Evolutionary conservation across 2,329 filamentous ascomycete species (phyloP).

Genomic region (Ilyonectria mors-panacis): DNA sequence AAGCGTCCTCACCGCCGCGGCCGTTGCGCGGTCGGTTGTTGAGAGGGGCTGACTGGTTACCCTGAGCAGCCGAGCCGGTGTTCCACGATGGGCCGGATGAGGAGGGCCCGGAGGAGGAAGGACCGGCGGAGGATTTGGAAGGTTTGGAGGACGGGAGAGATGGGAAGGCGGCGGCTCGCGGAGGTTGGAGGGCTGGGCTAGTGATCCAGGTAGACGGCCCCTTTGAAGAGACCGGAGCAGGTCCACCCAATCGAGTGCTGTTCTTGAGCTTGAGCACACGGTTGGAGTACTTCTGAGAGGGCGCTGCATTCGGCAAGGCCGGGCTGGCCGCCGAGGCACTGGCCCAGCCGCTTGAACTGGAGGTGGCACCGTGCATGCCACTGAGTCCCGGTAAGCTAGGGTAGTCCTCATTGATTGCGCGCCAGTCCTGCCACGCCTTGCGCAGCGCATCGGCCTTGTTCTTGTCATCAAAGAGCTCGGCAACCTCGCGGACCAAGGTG

Average conservation of each 20-base stretch:
- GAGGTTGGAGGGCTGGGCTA: slow-evolving; percentile 33
- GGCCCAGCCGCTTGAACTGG: slow-evolving; percentile 71
- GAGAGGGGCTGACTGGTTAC: slow-evolving; percentile 49
- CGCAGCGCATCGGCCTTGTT: slow-evolving; percentile 80
- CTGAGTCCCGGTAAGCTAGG: slow-evolving; percentile 85
- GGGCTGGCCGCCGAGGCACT: slow-evolving; percentile 73
- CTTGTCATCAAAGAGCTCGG: slow-evolving; percentile 91
- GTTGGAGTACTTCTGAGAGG: slow-evolving; percentile 65
- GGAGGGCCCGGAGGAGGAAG: slow-evolving; percentile 39
- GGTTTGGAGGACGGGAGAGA: slow-evolving; percentile 53
- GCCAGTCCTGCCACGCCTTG: slow-evolving; percentile 95
- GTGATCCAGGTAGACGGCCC: slow-evolving; percentile 42
- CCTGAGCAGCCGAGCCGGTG: slow-evolving; percentile 42
- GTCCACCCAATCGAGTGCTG: slow-evolving; percentile 64
- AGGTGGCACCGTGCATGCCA: slow-evolving; percentile 75
- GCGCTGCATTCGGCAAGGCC: slow-evolving; percentile 54
- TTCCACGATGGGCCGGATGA: slow-evolving; percentile 52
- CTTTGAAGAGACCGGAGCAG: slow-evolving; percentile 45
- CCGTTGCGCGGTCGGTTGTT: slow-evolving; percentile 36
- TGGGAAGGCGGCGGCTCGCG: slow-evolving; percentile 60
- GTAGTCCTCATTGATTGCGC: slow-evolving; percentile 95
- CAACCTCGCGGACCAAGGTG: slow-evolving; percentile 90
- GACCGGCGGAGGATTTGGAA: slow-evolving; percentile 33
- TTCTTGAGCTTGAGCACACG: slow-evolving; percentile 73
- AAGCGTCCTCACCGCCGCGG: slow-evolving; percentile 70